Base-by-base conservation (phyloP, 768 basidiomycete species). In the Hericium rajendrae region DNA sequence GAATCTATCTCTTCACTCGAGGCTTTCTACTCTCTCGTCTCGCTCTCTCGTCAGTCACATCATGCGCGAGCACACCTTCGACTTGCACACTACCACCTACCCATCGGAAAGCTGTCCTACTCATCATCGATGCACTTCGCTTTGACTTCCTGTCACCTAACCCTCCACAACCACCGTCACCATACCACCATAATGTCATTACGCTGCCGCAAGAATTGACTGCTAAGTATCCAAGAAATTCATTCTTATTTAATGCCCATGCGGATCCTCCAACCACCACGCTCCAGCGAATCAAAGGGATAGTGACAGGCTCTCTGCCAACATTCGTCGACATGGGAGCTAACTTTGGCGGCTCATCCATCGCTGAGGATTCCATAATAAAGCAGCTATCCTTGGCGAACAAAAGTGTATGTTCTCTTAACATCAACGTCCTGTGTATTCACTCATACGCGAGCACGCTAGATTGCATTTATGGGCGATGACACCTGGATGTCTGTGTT, bases 401-500 rank as follows among this genome's bases (percentile, higher is more conserved):
- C 13, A 85, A 80, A 69, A 84, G 77, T 67, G 89, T 88, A 62
- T 65, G 73, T 65, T 10, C 57, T 59, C 43, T 57, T 20, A 16
- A 16, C 24, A 26, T 53, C 24, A n/a, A 54, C 60, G 52, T 60
- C 48, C 6, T 57, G 53, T 32, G 26, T 28, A 28, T 56, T 26
- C 48, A 49, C 52, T 41, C 16, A 32, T 54, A 28, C 26, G 26
- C 26, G 41, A 50, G 52, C 55, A 48, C 55, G 58, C 55, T 66
- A 88, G 80, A 72, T 91, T 53, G 91, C 88, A 1, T 88, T 97
- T 68, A 91, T 91, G 84, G 95, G 97, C 0, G 95, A 98, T 66
- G 93, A 98, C 69, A 99, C 97, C 0, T 99, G 97, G 97, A 81
- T 88, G 70, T 80, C 85, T 1, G 80, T 94, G 12, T 99, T 94